These are phyloP conservation scores for Chaetomidium leptoderma DNA, from an alignment of 495 filamentous ascomycete species.

Conservation along the genomic window DNA sequence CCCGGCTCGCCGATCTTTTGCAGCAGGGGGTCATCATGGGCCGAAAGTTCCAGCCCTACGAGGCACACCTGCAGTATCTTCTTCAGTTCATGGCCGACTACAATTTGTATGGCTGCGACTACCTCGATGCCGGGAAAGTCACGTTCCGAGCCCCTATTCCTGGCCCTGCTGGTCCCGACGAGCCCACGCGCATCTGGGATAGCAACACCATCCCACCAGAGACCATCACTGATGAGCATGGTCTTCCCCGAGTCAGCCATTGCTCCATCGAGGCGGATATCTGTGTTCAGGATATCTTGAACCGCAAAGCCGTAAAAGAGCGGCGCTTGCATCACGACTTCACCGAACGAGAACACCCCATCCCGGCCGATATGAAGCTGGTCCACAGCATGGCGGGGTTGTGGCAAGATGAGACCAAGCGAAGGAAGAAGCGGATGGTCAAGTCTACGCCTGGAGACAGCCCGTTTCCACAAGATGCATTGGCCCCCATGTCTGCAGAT, in stretches of 20 bases:
- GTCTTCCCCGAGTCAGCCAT: constrained; percentile 73
- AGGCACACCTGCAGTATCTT: constrained; percentile 86
- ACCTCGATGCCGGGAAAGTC: constrained; percentile 58
- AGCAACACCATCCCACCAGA: constrained; percentile 50
- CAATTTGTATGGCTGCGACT: constrained; percentile 90
- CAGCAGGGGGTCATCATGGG: constrained; percentile 83
- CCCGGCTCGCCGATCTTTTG: constrained; percentile 75
- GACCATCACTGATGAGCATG: constrained; percentile 55
- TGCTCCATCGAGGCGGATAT: constrained; percentile 87
- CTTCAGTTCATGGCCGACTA: constrained; percentile 98
- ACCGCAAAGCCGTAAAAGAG: constrained; percentile 66
- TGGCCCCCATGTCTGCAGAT: constrained; percentile 83
- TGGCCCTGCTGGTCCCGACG: constrained; percentile 52
- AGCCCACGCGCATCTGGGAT: constrained; percentile 70
- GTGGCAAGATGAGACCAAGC: constrained; percentile 84
- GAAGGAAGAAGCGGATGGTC: constrained; percentile 67
- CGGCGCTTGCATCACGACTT: constrained; percentile 85
- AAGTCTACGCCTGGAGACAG: constrained; percentile 58
- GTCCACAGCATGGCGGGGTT: constrained; percentile 92
- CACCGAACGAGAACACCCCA: constrained; percentile 62
- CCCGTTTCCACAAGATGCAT: constrained; percentile 71
- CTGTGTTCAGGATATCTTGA: constrained; percentile 81
- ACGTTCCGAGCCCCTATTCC: constrained; percentile 76
- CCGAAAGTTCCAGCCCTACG: constrained; percentile 79
- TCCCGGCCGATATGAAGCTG: constrained; percentile 62